Evolutionary conservation across 2,329 filamentous ascomycete species (phyloP).

Genomic region (Penicillium sp.): DNA sequence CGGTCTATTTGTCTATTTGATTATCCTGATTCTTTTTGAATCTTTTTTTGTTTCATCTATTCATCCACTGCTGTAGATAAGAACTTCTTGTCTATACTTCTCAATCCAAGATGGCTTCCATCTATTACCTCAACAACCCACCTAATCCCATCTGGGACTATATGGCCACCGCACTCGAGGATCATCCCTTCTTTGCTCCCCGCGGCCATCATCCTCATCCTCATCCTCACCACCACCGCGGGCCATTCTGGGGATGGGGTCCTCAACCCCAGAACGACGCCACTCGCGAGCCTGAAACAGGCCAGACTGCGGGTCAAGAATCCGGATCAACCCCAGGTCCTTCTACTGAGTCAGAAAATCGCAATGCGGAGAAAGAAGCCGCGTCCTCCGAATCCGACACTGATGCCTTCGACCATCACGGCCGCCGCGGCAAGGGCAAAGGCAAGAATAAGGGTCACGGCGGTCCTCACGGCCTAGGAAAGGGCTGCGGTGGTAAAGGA

Average conservation of each 20-base stretch:
- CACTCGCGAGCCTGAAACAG: conserved; percentile 10
- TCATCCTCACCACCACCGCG: conserved; percentile 7
- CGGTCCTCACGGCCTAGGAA: conserved; percentile 9
- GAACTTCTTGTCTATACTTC: background rate
- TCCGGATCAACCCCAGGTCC: conserved; percentile 11
- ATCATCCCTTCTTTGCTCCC: conserved; percentile 51
- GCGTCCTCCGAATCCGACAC: conserved; percentile 11
- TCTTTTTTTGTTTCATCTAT: background rate
- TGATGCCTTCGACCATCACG: conserved; percentile 20
- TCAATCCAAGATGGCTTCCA: conserved; percentile 54
- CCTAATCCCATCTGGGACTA: conserved; percentile 61
- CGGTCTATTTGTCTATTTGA: conserved; percentile 3
- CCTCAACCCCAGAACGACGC: conserved; percentile 2
- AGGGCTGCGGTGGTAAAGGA: conserved; percentile 9
- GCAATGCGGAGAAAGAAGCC: conserved; percentile 8
- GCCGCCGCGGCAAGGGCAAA: conserved; percentile 26
- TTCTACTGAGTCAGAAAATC: conserved; percentile 2
- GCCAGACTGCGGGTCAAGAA: background rate
- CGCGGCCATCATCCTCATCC: conserved; percentile 31
- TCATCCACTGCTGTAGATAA: background rate
- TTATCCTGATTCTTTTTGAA: background rate
- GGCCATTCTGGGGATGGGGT: conserved; percentile 18
- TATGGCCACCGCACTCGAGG: conserved; percentile 52
- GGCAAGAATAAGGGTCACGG: conserved; percentile 6
- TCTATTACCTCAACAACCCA: conserved; percentile 57